Evolutionary conservation across 2,329 filamentous ascomycete species (phyloP).

Genomic region (Phaeosphaeria sp.): DNA sequence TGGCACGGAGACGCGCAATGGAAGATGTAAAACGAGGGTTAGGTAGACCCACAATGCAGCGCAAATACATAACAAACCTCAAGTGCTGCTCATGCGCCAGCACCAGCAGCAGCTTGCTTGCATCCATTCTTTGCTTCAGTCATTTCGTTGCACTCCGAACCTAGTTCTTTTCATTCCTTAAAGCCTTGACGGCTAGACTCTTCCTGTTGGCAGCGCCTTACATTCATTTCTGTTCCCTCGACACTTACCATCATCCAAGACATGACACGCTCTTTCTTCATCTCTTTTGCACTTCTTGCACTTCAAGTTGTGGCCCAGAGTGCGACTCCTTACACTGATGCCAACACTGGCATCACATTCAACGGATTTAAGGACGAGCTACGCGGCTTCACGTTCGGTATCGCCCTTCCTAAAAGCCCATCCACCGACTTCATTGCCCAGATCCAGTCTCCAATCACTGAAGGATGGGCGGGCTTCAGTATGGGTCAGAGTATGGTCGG

Average conservation of each 20-base stretch:
- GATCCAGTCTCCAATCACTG: constrained; percentile 53
- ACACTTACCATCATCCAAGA: constrained; percentile 4
- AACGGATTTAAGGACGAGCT: constrained; percentile 41
- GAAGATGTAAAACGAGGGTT: constrained; percentile 26
- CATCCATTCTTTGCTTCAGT: constrained; percentile 6
- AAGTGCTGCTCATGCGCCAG: not conserved
- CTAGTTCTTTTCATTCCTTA: constrained; percentile 25
- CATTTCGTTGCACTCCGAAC: constrained; percentile 18
- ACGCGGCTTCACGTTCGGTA: constrained; percentile 55
- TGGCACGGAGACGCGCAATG: constrained; percentile 13
- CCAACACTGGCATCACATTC: constrained; percentile 44
- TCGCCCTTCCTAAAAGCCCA: constrained; percentile 58
- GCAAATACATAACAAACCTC: constrained; percentile 20
- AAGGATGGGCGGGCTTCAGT: constrained; percentile 60
- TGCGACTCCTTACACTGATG: constrained; percentile 36
- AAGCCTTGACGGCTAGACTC: constrained; percentile 43
- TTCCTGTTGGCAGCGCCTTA: constrained; percentile 35
- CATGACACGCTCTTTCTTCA: constrained; percentile 38
- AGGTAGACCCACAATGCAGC: constrained; percentile 16
- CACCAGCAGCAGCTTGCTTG: constrained; percentile 15
- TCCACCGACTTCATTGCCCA: constrained; percentile 63
- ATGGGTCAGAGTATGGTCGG: constrained; percentile 58
- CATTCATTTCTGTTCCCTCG: constrained; percentile 20
- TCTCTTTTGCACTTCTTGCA: constrained; percentile 34
- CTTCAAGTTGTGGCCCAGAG: constrained; percentile 34